Base-by-base conservation (phyloP, 1,284 basidiomycete genomes). In the Quambalaria eucalypti region DNA sequence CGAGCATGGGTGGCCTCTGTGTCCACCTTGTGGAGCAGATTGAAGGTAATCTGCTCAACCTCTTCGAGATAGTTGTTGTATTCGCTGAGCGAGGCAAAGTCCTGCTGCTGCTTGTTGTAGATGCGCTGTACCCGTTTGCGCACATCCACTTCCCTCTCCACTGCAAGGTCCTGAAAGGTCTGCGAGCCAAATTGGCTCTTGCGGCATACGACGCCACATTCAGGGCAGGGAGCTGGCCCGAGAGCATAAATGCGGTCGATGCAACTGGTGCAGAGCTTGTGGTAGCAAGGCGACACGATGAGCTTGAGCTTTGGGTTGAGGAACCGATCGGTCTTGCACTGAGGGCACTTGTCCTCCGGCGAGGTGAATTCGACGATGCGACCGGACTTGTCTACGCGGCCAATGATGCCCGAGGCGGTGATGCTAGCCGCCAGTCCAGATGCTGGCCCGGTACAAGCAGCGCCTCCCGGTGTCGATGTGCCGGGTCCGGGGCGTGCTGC, bases 1-100 rank as follows among this genome's bases (percentile, higher is more conserved):
- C 86, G 84, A 8, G 83, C 84, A 78, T 97, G 90, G 0, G 91
- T 96, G 63, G 85, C 80, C 14, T 82, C 78, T n/a, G 92, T 76
- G 67, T 97, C 87, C 50, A 92, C 83, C 54, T 90, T 86, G 71
- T 98, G 87, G 60, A 98, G 89, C 14, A 98, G 83, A 74, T 97
- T 96, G 80, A 96, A 98, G 0, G 90, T 87, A 62, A 97, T 86
- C 68, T 96, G 89, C 78, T 99, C 95, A 1, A 93, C 90, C 76
- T 90, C 85, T 76, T 97, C 90, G 7, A 99, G 82, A 72, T 97
- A 98, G 76, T 97, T 87, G 71, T 99, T 96, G 77, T 93, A 97
- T n/a, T 82, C 81, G 8, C 83, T 82, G 42, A 88, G 79, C 65
- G 86, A 85, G 0, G 79, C 76, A 76, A 99, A 99, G 76, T 99